phyloP scores from a whole-genome alignment of 1,284 basidiomycete genomes.

The Porodaedalea pini region DNA sequence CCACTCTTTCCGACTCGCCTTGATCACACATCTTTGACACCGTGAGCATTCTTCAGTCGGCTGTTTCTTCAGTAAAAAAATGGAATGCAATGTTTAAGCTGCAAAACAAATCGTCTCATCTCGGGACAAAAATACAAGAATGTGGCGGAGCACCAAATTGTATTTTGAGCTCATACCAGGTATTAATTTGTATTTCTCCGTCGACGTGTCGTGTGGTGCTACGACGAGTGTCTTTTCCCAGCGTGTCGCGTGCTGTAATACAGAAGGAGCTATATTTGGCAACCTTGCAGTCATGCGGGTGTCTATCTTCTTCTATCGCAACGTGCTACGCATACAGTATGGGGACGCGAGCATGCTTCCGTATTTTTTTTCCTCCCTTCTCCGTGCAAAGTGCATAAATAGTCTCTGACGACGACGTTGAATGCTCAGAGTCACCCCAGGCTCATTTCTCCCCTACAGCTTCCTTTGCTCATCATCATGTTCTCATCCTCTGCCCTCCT shows the following conservation, averaged over 20 bases:
- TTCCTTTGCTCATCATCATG: slow-evolving; percentile 25
- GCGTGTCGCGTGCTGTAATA: not conserved
- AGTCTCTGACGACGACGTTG: not conserved
- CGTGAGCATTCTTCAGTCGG: not conserved
- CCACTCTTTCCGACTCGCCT: not conserved
- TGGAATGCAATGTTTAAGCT: not conserved
- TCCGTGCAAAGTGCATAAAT: slow-evolving; percentile 9
- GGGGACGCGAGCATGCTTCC: not conserved
- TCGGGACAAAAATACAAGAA: not conserved
- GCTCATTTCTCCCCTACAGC: not conserved
- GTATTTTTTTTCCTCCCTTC: not conserved
- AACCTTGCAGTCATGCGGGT: slow-evolving; percentile 4
- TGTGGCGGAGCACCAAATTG: not conserved
- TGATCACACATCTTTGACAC: not conserved
- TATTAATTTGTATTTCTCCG: not conserved
- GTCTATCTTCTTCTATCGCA: not conserved
- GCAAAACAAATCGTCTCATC: too few species aligned
- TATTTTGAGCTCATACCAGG: not conserved
- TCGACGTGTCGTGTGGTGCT: not conserved
- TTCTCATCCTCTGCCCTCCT: slow-evolving; percentile 35
- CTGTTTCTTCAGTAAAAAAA: not conserved
- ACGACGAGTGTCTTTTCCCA: not conserved
- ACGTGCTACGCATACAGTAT: not conserved
- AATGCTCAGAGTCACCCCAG: not conserved
- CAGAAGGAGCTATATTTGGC: not conserved